A percentile compares a stretch with the other conserved stretches of the same genome.
phyloP scores from a whole-genome alignment of 176 grass and related monocot species.

The Dendrocalamus sinicus region DNA sequence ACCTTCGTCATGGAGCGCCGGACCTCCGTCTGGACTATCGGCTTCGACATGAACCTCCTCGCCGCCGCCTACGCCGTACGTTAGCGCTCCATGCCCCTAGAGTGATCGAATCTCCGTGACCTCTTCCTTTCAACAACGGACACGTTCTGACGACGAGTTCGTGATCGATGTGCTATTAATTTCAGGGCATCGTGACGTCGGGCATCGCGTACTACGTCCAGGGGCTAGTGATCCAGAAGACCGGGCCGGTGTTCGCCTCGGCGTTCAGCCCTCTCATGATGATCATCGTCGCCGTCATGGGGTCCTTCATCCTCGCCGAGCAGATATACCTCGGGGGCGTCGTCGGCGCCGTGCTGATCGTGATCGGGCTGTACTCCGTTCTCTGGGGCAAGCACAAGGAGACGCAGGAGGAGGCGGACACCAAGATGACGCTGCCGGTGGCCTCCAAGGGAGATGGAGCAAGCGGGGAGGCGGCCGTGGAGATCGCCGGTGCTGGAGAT shows the following conservation, averaged over 20 bases:
- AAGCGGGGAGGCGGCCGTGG: neutral
- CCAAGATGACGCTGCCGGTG: conserved; percentile 55
- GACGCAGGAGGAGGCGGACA: conserved; percentile 47
- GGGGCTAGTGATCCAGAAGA: conserved; percentile 81
- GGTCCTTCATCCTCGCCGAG: conserved; percentile 88
- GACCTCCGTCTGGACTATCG: conserved; percentile 76
- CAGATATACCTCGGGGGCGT: conserved; percentile 85
- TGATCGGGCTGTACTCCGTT: conserved; percentile 72
- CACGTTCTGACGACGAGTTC: neutral
- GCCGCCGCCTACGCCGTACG: conserved; percentile 84
- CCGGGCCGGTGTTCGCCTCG: conserved; percentile 90
- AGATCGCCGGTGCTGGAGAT: conserved; percentile 25
- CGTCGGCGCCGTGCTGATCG: conserved; percentile 80
- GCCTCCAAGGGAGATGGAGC: conserved; percentile 38
- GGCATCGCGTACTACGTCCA: conserved; percentile 97
- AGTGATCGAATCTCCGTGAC: neutral
- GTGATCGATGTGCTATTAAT: neutral
- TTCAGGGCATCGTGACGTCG: conserved; percentile 89
- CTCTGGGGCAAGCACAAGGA: conserved; percentile 91
- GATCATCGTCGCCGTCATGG: conserved; percentile 97
- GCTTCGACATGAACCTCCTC: conserved; percentile 98
- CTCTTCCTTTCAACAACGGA: neutral
- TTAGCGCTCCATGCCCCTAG: neutral
- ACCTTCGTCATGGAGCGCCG: conserved; percentile 85
- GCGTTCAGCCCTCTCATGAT: conserved; percentile 99